Conservation (phyloP, 1,284 basidiomycete genomes). For the Leccinum fallax region DNA sequence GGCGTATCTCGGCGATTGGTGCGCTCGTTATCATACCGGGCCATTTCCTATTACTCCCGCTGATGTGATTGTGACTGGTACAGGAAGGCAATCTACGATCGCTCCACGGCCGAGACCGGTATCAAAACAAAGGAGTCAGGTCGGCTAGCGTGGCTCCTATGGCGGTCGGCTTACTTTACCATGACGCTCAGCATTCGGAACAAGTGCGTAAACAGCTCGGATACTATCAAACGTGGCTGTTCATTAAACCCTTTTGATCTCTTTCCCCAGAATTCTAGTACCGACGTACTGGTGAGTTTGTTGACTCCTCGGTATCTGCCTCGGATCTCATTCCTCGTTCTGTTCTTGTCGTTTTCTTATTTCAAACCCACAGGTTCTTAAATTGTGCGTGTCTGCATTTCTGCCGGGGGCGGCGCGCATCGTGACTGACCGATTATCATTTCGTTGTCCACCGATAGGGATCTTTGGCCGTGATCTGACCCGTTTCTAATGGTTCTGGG, state of each 20-base stretch:
- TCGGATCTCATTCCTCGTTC: constrained; percentile 13
- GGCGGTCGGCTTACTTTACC: constrained; percentile 81
- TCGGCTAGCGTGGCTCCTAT: constrained; percentile 75
- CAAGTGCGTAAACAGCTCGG: constrained; percentile 48
- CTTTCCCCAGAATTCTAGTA: constrained; percentile 58
- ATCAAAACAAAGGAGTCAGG: constrained; percentile 69
- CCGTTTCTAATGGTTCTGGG: constrained; percentile 56
- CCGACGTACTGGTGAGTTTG: constrained; percentile 65
- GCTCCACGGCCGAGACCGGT: constrained; percentile 51
- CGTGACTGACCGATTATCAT: constrained; percentile 29
- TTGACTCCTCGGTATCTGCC: constrained; percentile 23
- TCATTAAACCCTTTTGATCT: constrained; percentile 6
- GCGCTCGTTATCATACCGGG: constrained; percentile 31
- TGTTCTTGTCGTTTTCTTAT: not conserved
- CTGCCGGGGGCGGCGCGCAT: constrained; percentile 8
- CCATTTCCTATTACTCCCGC: constrained; percentile 1
- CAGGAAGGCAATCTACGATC: constrained; percentile 80
- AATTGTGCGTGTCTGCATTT: constrained; percentile 21
- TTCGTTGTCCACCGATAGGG: constrained; percentile 43
- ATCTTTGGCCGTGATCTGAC: constrained; percentile 83
- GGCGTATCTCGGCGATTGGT: constrained; percentile 81
- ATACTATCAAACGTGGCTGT: constrained; percentile 4
- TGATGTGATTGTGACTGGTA: not conserved
- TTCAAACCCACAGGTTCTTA: constrained; percentile 23
- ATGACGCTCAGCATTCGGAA: constrained; percentile 79